Evolutionary conservation across 371 early-diverging fungal species (phyloP), one percentile per base, ranked within the genome.

Genomic region (Mucor circinelloides): DNA sequence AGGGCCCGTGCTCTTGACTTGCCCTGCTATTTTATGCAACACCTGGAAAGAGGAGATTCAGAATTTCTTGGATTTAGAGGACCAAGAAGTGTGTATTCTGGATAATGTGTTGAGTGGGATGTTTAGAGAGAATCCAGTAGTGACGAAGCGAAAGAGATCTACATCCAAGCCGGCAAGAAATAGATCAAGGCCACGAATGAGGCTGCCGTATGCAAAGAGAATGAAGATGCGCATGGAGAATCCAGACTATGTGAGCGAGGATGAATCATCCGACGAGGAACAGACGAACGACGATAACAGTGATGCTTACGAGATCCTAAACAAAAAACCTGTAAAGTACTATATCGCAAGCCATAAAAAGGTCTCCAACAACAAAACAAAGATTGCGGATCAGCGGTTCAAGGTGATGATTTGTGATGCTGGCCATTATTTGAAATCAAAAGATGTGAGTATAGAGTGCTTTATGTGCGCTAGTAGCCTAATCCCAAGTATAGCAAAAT

Each of bases 1-100:
- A 32, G 86, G 87, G 78, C 90, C 91, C 9, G 82, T 88, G 1
- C 74, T 93, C 7, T 68, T 93, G 10, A 72, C 90, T 15, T 87
- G 90, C 30, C 90, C 90, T 8, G 72, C 84, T 0, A 79, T 87
- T 3, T 48, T 91, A 15, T 63, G 80, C 3, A 59, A 73, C 2
- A 87, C 84, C 17, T 93, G 92, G 92, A 58, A 64, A 13, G 74
- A 68, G 23, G 78, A 85, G 44, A 79, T 89, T 8, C 63, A 70
- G 36, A 74, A 75, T 28, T 90, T 88, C 76, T 64, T 89, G 21
- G 68, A 61, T 17, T 17, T 81, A 4, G 32, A 59, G 12, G 76
- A 80, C 10, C 55, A 77, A 9, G 67, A 76, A 28, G 67, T 86
- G 6, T 76, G 76, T 63, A 64, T 85, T 3, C 55, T 78, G 25